A percentile compares a stretch with the other conserved stretches of the same genome.
Evolutionary conservation across 2,329 filamentous ascomycete genomes (phyloP).

Genomic region (Cladosporium oxysporum): DNA sequence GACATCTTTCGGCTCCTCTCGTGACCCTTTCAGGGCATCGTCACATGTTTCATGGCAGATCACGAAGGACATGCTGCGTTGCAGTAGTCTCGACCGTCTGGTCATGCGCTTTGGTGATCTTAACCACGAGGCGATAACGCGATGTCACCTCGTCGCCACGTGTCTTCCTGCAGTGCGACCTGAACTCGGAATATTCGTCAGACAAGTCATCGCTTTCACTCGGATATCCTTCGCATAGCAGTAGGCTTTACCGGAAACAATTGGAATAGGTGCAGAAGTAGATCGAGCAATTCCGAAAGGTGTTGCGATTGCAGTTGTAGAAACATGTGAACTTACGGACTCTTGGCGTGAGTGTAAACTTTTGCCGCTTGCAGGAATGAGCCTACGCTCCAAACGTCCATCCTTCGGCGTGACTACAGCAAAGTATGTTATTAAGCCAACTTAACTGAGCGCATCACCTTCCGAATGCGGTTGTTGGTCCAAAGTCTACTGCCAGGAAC

Average conservation of each 20-base stretch:
- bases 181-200: not conserved
- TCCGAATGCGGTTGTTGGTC: not conserved
- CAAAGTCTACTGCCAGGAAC: not conserved
- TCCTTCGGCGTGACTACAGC: not conserved
- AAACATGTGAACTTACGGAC: not conserved
- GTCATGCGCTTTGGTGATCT: not conserved
- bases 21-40: not conserved
- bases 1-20: not conserved
- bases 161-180: not conserved
- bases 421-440: not conserved
- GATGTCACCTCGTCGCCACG: not conserved
- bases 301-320: not conserved
- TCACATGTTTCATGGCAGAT: not conserved
- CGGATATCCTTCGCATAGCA: not conserved
- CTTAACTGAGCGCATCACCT: not conserved
- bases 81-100: not conserved
- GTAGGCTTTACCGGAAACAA: not conserved
- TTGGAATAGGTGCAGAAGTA: not conserved
- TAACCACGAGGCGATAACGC: not conserved
- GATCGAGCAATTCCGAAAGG: not conserved
- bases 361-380: not conserved
- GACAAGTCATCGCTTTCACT: not conserved
- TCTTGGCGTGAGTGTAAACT: not conserved
- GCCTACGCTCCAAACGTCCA: not conserved
- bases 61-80: not conserved